Conservation (phyloP, 306 rosid genomes). For the Quercus rubra region DNA sequence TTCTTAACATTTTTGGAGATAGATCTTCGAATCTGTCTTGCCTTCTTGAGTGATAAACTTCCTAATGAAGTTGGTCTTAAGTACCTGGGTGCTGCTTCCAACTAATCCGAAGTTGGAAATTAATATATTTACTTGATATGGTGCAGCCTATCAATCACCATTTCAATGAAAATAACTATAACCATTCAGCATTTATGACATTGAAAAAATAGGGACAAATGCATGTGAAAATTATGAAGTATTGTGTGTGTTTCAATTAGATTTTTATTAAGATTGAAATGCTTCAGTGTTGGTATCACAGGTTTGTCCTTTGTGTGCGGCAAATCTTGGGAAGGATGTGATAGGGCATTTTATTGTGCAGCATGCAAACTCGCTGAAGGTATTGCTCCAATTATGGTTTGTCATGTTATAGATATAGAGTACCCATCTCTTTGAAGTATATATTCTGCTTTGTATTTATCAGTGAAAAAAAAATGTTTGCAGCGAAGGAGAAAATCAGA, state of each 20-base stretch:
- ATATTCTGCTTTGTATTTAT: conserved; percentile 14
- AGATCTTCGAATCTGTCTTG: too few relatives aligned
- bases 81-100: conserved; percentile 2
- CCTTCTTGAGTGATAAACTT: too few relatives aligned
- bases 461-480: conserved; percentile 9
- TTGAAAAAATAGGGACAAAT: conserved; percentile 9
- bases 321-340: conserved; percentile 67
- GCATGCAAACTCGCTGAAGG: conserved; percentile 71
- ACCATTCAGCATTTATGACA: neutral
- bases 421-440: neutral
- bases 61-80: neutral
- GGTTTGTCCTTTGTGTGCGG: conserved; percentile 97
- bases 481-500: conserved; percentile 71
- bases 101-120: neutral
- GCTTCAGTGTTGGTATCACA: conserved; percentile 32
- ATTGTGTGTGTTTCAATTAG: neutral
- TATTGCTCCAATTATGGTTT: conserved; percentile 26
- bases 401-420: conserved; percentile 1
- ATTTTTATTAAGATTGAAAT: conserved; percentile 22
- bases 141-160: neutral
- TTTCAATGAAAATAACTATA: conserved; percentile 12
- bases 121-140: conserved; percentile 1
- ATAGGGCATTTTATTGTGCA: conserved; percentile 57
- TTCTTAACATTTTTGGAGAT: too few relatives aligned
- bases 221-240: neutral